A percentile compares a stretch with the other conserved stretches of the same genome.
phyloP scores from a whole-genome alignment of 2,329 filamentous ascomycete genomes.

The Calonectria fujianensis region DNA sequence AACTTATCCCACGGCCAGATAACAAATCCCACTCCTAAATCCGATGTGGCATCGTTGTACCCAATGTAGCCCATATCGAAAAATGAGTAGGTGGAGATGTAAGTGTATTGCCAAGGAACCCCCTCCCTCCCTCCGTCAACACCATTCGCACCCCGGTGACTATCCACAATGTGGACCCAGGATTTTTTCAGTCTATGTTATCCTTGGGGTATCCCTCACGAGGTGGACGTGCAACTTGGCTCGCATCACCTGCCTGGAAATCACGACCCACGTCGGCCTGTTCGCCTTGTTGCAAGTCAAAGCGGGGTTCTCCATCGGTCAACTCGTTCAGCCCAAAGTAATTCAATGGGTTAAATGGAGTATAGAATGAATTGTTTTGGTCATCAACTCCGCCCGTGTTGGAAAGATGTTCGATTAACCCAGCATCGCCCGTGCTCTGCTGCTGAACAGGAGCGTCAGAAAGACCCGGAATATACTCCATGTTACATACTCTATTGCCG shows the following conservation, averaged over 20 bases:
- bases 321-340: neutral
- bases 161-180: neutral
- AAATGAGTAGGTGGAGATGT: neutral
- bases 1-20: neutral
- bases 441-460: neutral
- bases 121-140: neutral
- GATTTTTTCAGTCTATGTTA: neutral
- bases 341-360: neutral
- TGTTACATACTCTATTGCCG: too few species aligned
- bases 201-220: neutral
- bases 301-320: neutral
- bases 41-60: neutral
- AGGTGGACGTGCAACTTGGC: neutral
- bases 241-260: neutral
- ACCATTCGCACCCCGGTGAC: neutral
- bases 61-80: neutral
- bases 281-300: neutral
- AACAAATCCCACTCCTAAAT: neutral
- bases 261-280: neutral
- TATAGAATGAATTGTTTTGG: neutral
- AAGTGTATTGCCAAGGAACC: neutral
- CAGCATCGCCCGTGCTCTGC: neutral
- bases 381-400: rapidly evolving
- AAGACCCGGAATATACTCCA: neutral
- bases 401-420: neutral